A percentile compares a stretch with the other conserved stretches of the same genome.
Evolutionary conservation across 1,284 basidiomycete species (phyloP).

Genomic region (Coriolopsis trogii): DNA sequence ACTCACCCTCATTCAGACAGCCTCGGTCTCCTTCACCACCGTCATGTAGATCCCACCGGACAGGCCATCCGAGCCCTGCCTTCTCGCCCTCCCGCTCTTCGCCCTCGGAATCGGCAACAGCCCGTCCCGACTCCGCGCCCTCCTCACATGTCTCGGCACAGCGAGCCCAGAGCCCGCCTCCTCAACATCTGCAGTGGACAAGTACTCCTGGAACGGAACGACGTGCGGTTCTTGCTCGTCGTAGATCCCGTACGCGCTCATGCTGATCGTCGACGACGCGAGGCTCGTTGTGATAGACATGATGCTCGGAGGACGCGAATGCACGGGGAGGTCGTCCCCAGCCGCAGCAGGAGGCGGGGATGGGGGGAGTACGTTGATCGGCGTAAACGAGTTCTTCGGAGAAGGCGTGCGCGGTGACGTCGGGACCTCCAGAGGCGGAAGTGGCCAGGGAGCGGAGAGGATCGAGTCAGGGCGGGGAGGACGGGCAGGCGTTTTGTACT

Average conservation of each 20-base stretch:
- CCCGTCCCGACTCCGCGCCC: conserved; percentile 30
- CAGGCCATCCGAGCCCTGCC: conserved; percentile 21
- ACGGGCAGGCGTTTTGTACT: background rate
- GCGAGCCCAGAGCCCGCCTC: conserved; percentile 9
- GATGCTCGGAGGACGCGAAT: conserved; percentile 23
- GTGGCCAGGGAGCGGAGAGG: conserved; percentile 35
- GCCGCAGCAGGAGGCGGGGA: conserved; percentile 4
- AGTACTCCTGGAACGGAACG: conserved; percentile 29
- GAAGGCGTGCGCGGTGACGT: conserved; percentile 18
- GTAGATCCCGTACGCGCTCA: conserved; percentile 25
- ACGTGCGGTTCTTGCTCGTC: conserved; percentile 24
- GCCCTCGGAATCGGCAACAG: conserved; percentile 21
- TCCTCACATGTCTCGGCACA: conserved; percentile 22
- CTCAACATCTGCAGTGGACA: background rate
- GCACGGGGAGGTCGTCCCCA: background rate
- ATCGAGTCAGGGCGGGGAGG: conserved; percentile 30
- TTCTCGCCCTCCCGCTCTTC: conserved; percentile 20
- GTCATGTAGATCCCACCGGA: conserved; percentile 42
- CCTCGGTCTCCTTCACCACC: conserved; percentile 41
- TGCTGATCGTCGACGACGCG: conserved; percentile 33
- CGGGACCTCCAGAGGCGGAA: conserved; percentile 31
- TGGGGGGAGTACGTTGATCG: conserved; percentile 20
- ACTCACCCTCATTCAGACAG: too few relatives aligned
- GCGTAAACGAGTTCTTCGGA: conserved; percentile 4
- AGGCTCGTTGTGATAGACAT: conserved; percentile 27